phyloP scores from a whole-genome alignment of 805 yeast genomes.

The Starmerella scarabaei region DNA sequence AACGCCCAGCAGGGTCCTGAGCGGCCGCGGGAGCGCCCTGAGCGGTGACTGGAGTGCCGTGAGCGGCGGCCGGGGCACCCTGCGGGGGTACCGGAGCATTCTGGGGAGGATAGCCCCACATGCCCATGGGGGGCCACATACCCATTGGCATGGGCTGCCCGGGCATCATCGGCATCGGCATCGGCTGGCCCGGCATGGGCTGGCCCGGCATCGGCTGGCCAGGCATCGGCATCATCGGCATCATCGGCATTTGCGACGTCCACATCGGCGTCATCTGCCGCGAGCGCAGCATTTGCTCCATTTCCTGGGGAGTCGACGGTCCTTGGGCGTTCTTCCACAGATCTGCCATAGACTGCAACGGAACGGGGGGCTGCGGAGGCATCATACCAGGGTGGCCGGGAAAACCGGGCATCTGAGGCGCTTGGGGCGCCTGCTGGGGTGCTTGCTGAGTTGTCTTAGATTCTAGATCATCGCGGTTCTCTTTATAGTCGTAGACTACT shows the following conservation, averaged over 20 bases:
- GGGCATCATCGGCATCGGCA: constrained; percentile 3
- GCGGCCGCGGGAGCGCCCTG: too few relatives aligned
- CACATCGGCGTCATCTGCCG: constrained; percentile 3
- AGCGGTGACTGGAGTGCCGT: too few relatives aligned
- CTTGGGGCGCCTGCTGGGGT: constrained; percentile 4
- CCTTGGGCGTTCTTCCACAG: constrained; percentile 13
- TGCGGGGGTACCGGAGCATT: neutral
- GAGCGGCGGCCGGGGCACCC: constrained; percentile 8
- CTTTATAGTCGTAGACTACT: constrained; percentile 17
- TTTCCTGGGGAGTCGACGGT: constrained; percentile 9
- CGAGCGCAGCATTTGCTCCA: constrained; percentile 10
- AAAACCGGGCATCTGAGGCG: too few relatives aligned
- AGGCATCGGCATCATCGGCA: neutral
- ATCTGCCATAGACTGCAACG: constrained; percentile 16
- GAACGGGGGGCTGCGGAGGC: too few relatives aligned
- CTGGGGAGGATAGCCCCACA: constrained; percentile 1
- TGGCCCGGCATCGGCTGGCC: neutral
- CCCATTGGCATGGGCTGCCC: constrained; percentile 3
- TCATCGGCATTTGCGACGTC: too few relatives aligned
- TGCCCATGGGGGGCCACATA: constrained; percentile 3
- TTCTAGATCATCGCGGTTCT: constrained; percentile 17
- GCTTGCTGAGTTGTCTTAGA: constrained; percentile 4
- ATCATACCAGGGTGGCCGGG: too few relatives aligned
- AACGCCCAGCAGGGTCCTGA: too few relatives aligned
- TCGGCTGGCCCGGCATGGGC: neutral